Conservation (phyloP, 2,329 filamentous ascomycete genomes). For the Colletotrichum sp. region DNA sequence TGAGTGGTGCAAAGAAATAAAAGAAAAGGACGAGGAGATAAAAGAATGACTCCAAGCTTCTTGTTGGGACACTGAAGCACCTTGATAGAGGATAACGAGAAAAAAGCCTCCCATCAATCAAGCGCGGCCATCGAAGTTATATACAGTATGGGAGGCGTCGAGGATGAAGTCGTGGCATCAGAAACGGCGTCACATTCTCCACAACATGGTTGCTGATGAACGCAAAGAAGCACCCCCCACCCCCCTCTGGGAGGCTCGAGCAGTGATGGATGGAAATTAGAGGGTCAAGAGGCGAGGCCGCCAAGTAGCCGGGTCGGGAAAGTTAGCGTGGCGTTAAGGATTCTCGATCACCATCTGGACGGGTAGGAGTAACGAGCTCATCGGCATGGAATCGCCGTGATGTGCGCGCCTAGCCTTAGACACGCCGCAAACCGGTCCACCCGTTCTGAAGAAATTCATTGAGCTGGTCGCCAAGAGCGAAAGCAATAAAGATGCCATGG, state of each 20-base stretch:
- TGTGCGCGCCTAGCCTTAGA: not conserved
- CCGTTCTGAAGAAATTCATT: not conserved
- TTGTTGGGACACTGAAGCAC: not conserved
- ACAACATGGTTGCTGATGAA: not conserved
- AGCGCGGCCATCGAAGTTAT: not conserved
- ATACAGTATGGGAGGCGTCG: not conserved
- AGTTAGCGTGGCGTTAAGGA: not conserved
- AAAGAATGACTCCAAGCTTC: not conserved
- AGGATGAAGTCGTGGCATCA: not conserved
- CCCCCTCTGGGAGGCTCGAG: not conserved
- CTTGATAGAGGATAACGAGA: not conserved
- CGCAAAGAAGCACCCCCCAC: not conserved
- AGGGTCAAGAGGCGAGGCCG: not conserved
- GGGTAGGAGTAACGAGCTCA: not conserved
- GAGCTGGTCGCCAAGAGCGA: not conserved
- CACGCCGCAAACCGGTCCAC: not conserved
- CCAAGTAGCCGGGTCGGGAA: not conserved
- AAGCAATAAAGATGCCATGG: not conserved
- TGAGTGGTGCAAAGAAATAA: not conserved
- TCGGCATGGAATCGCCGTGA: not conserved
- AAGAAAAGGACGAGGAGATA: not conserved
- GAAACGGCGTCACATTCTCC: not conserved
- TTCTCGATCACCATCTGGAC: not conserved
- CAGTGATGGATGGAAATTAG: constrained; percentile 2
- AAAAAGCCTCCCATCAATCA: not conserved